These are phyloP conservation scores for Colletotrichum musae DNA, from an alignment of 2,329 filamentous ascomycete genomes.

Conservation along the genomic window DNA sequence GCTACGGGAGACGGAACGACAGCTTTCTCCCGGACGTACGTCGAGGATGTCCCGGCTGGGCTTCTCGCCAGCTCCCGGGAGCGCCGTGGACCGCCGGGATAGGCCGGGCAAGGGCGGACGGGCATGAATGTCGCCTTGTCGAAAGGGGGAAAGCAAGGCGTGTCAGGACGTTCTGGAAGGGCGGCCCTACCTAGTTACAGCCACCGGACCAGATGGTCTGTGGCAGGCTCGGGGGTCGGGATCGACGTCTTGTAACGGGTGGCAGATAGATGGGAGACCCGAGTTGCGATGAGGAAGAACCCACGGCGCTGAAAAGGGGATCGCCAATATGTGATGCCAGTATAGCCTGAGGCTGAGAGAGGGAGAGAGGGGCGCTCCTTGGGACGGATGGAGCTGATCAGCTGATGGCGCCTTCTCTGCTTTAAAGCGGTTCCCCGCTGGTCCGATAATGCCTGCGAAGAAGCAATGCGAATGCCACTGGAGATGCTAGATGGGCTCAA, in stretches of 20 bases:
- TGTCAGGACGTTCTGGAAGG: conserved; percentile 24
- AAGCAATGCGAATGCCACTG: conserved; percentile 11
- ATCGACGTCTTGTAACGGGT: conserved; percentile 25
- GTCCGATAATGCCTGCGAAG: conserved; percentile 23
- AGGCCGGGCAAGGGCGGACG: neutral
- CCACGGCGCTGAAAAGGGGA: conserved; percentile 1
- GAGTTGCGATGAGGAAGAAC: neutral
- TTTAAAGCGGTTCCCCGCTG: conserved; percentile 19
- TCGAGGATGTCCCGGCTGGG: conserved; percentile 11
- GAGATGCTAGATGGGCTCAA: neutral
- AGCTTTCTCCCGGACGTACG: neutral
- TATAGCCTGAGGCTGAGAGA: conserved; percentile 19
- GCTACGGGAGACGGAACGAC: neutral
- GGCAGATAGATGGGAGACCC: conserved; percentile 16
- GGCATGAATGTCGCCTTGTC: conserved; percentile 13
- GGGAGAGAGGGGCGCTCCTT: conserved; percentile 8
- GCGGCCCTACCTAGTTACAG: conserved; percentile 3
- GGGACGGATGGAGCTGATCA: too few species aligned
- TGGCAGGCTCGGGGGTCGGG: conserved; percentile 18
- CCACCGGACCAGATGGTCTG: conserved; percentile 15
- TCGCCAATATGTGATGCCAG: neutral
- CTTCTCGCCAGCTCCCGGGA: conserved; percentile 1
- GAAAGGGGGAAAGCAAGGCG: conserved; percentile 5
- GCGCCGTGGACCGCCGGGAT: conserved; percentile 19
- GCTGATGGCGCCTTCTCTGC: conserved; percentile 7